Percentiles rank a stretch among this genome's conserved stretches.
Conservation (phyloP, 1,284 basidiomycete genomes). For the Lentinus polychrous region DNA sequence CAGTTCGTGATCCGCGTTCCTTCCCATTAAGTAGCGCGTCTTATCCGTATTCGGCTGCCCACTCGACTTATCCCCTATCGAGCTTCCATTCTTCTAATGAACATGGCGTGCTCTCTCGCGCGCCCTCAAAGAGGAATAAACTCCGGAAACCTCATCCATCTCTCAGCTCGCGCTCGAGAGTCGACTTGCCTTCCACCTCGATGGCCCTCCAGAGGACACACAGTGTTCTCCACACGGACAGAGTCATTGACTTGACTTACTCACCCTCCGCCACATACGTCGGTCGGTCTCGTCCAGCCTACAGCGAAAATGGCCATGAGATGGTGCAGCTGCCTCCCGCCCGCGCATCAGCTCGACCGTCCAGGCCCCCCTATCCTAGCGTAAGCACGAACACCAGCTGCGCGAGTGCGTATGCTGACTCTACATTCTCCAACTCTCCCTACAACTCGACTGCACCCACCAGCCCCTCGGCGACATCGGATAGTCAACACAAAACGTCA, state of each 20-base stretch:
- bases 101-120: background rate
- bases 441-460: conserved; percentile 2
- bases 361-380: background rate
- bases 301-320: background rate
- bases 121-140: background rate
- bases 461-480: conserved; percentile 1
- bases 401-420: background rate
- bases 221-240: background rate
- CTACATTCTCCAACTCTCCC: background rate
- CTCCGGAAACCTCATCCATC: conserved; percentile 3
- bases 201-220: background rate
- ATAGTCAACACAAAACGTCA: background rate
- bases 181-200: background rate
- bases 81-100: background rate
- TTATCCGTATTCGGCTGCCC: background rate
- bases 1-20: too few species aligned
- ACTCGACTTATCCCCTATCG: background rate
- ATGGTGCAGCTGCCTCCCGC: background rate
- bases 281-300: background rate
- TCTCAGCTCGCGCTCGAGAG: background rate
- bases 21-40: background rate
- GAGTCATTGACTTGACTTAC: background rate
- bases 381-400: background rate
- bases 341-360: background rate
- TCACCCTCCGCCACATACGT: background rate